Percentiles rank a stretch among this genome's conserved stretches.
Conservation (phyloP, 2,329 filamentous ascomycete species). For the Harringtonia aguacate region DNA sequence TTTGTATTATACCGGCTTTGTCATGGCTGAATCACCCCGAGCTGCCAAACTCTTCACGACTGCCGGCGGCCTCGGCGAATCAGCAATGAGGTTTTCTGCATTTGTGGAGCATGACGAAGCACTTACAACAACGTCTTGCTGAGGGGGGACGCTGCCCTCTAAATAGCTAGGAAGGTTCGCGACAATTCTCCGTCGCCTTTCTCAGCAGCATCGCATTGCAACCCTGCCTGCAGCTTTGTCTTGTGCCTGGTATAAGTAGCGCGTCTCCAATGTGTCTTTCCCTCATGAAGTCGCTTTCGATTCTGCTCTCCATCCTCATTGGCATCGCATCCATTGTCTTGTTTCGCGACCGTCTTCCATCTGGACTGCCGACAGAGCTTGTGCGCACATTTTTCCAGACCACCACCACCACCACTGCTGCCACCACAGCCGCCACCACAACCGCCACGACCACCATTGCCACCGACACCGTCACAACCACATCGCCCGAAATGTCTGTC, state of each 20-base stretch:
- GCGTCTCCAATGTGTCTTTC: background rate
- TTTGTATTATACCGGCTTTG: slow-evolving; percentile 4
- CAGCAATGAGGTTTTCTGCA: slow-evolving; percentile 1
- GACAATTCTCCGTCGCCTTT: background rate
- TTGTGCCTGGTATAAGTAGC: background rate
- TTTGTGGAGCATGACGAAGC: slow-evolving; percentile 8
- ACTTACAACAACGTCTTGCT: background rate
- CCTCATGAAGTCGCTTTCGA: slow-evolving; percentile 26
- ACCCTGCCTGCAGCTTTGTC: too few species aligned
- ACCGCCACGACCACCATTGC: background rate
- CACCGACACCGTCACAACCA: background rate
- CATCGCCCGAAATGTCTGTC: slow-evolving; percentile 40
- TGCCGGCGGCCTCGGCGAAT: background rate
- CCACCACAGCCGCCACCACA: slow-evolving; percentile 5
- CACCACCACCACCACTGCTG: background rate
- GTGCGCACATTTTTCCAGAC: slow-evolving; percentile 14
- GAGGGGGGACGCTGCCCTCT: background rate
- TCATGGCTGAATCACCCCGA: slow-evolving; percentile 11
- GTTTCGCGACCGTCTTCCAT: slow-evolving; percentile 4
- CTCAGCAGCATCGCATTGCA: too few species aligned
- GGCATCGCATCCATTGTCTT: slow-evolving; percentile 23
- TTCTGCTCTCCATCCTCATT: slow-evolving; percentile 26
- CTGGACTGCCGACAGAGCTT: slow-evolving; percentile 18
- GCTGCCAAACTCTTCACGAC: background rate
- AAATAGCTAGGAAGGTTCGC: background rate